Percentiles rank a stretch among this genome's conserved stretches.
phyloP scores from a whole-genome alignment of 2,329 filamentous ascomycete species.

The Neobulgaria alba region DNA sequence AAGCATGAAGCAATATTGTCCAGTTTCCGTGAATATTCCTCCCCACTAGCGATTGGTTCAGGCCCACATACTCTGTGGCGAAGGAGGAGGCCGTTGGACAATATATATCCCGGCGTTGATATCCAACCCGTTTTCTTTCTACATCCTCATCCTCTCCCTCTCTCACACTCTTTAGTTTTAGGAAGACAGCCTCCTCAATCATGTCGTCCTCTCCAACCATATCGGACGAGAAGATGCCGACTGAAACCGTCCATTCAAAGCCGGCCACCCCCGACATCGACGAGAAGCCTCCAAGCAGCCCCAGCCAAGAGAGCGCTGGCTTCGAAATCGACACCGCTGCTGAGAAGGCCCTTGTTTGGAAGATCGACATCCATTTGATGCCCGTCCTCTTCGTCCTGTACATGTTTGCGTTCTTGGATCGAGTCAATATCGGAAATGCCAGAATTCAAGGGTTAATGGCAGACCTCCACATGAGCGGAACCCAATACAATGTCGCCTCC shows the following conservation, averaged over 20 bases:
- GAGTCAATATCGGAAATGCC: slow-evolving; percentile 72
- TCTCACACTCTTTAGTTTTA: neutral
- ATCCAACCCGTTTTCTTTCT: neutral
- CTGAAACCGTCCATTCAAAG: neutral
- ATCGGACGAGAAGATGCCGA: neutral
- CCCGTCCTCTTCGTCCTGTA: slow-evolving; percentile 53
- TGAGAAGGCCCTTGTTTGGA: slow-evolving; percentile 14
- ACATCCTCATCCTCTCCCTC: neutral
- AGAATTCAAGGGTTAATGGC: slow-evolving; percentile 59
- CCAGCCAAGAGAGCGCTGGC: neutral
- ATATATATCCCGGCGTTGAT: neutral
- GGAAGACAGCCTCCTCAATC: neutral
- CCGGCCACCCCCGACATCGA: neutral
- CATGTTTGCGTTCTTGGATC: slow-evolving; percentile 61
- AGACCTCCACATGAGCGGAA: slow-evolving; percentile 44
- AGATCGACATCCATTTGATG: slow-evolving; percentile 18
- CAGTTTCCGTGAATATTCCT: neutral
- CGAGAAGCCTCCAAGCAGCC: neutral
- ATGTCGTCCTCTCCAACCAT: neutral
- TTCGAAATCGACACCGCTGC: slow-evolving; percentile 7
- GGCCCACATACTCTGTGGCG: no score
- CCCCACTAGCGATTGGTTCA: neutral
- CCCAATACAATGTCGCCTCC: slow-evolving; percentile 43
- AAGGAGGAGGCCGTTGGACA: no score
- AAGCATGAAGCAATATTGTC: neutral